Evolutionary conservation across 1,284 basidiomycete species (phyloP).

Genomic region (Austroboletus novae-zelandiae): DNA sequence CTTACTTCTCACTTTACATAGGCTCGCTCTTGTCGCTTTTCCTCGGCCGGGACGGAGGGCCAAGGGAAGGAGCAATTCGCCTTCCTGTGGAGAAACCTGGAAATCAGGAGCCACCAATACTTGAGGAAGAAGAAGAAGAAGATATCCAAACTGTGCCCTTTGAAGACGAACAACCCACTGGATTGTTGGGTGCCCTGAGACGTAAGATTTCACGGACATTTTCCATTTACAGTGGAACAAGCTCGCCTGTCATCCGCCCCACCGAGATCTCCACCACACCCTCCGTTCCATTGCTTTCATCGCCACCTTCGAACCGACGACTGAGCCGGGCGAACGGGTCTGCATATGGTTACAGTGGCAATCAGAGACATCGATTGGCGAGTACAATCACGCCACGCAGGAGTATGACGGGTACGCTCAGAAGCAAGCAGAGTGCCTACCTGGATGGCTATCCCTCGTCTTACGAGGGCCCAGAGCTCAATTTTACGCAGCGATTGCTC

Average conservation of each 20-base stretch:
- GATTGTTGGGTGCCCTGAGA: constrained; percentile 38
- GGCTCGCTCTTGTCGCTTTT: constrained; percentile 88
- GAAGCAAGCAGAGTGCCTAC: constrained; percentile 48
- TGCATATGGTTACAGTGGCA: constrained; percentile 71
- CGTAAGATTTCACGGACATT: constrained; percentile 52
- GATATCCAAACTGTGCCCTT: constrained; percentile 42
- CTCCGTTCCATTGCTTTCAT: constrained; percentile 46
- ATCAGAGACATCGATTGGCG: constrained; percentile 50
- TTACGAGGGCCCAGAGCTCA: constrained; percentile 52
- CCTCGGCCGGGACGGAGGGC: constrained; percentile 87
- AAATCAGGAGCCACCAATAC: constrained; percentile 44
- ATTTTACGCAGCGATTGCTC: constrained; percentile 87
- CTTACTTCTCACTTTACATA: constrained; percentile 15
- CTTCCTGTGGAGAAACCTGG: constrained; percentile 72
- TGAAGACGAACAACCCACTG: constrained; percentile 42
- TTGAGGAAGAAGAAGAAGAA: constrained; percentile 33
- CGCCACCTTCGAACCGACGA: constrained; percentile 40
- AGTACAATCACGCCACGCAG: constrained; percentile 30
- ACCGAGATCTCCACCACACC: constrained; percentile 42
- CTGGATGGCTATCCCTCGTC: constrained; percentile 39
- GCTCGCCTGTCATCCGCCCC: constrained; percentile 33
- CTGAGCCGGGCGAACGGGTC: constrained; percentile 66
- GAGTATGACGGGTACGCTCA: constrained; percentile 47
- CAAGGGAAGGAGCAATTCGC: constrained; percentile 79
- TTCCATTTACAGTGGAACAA: constrained; percentile 50